phyloP scores from a whole-genome alignment of 176 grass and related monocot species.

The Oryza nivara region DNA sequence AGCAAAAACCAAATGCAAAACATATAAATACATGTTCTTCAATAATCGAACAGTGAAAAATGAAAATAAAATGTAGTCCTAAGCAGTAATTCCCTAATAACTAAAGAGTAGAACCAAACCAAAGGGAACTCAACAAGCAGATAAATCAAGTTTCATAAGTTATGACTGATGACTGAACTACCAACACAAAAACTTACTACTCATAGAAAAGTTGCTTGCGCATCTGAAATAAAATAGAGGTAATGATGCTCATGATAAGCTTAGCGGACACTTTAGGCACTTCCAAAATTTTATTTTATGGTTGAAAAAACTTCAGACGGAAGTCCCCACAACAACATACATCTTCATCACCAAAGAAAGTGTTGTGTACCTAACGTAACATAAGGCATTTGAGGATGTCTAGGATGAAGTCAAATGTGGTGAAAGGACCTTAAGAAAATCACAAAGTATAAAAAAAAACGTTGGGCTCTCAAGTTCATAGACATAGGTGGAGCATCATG shows the following conservation, averaged over 20 bases:
- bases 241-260: not conserved
- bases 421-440: not conserved
- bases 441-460: conserved; percentile 1
- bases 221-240: not conserved
- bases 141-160: not conserved
- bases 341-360: not conserved
- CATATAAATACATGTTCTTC: conserved; percentile 10
- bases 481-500: not conserved
- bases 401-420: not conserved
- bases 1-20: conserved; percentile 31
- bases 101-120: not conserved
- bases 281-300: not conserved
- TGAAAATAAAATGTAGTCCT: conserved; percentile 15
- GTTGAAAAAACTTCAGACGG: not conserved
- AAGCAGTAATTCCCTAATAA: not conserved
- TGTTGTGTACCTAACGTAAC: not conserved
- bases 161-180: not conserved
- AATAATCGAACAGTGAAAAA: conserved; percentile 20
- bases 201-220: not conserved
- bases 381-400: not conserved
- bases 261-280: not conserved
- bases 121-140: not conserved
- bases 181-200: not conserved
- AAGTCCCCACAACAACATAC: not conserved
- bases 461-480: not conserved